phyloP scores from a whole-genome alignment of 306 rosid species.

The Cicer chorassanicum region DNA sequence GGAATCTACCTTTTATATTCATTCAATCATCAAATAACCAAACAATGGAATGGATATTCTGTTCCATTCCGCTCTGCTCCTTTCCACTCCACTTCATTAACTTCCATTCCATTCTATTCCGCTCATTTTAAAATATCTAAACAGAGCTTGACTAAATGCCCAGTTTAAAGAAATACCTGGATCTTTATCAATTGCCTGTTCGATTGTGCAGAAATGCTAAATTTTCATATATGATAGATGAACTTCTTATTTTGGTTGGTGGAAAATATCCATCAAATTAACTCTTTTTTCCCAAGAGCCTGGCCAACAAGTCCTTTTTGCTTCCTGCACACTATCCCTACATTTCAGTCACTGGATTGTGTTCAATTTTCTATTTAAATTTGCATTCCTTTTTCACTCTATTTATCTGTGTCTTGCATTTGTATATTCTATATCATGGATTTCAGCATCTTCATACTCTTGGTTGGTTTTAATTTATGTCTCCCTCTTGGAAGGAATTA shows the following conservation, averaged over 20 bases:
- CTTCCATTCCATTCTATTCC: too few species aligned
- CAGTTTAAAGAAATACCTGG: slow-evolving; percentile 9
- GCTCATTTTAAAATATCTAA: too few species aligned
- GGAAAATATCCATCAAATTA: slow-evolving; percentile 11
- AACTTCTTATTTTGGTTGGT: slow-evolving; percentile 16
- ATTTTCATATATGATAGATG: slow-evolving; percentile 2
- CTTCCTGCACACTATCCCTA: slow-evolving; percentile 11
- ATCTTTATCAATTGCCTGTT: slow-evolving; percentile 23
- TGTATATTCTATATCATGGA: slow-evolving; percentile 32
- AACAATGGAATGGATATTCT: too few species aligned
- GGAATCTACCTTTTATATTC: too few species aligned
- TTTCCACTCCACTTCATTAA: too few species aligned
- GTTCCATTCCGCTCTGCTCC: too few species aligned
- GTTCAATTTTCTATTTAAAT: slow-evolving; percentile 27
- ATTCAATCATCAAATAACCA: too few species aligned
- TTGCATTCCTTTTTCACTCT: slow-evolving; percentile 7
- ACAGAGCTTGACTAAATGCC: too few species aligned
- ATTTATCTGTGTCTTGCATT: slow-evolving; percentile 18
- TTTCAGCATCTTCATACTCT: slow-evolving; percentile 45
- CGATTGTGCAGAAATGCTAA: slow-evolving; percentile 24
- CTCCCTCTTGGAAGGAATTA: slow-evolving; percentile 54
- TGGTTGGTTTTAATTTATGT: slow-evolving; percentile 41
- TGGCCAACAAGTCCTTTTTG: slow-evolving; percentile 20
- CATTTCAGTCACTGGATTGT: slow-evolving; percentile 18
- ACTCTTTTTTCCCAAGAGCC: slow-evolving; percentile 22